Evolutionary conservation across 768 basidiomycete species (phyloP).

Genomic region (Imleria badia): DNA sequence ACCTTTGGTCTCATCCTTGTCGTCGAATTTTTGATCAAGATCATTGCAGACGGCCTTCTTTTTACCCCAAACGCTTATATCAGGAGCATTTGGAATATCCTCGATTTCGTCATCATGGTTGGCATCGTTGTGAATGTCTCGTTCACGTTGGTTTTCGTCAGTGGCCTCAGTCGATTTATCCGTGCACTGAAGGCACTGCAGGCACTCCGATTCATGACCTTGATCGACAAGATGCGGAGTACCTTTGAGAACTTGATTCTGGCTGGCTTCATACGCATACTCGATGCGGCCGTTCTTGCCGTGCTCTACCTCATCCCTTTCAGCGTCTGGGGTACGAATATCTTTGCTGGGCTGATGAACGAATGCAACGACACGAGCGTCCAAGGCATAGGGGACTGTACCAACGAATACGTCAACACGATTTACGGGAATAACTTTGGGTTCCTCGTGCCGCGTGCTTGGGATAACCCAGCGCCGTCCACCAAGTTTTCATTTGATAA

Average conservation of each 20-base stretch:
- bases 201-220: conserved; percentile 84
- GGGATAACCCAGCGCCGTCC: conserved; percentile 83
- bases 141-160: conserved; percentile 69
- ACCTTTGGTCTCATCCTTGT: conserved; percentile 70
- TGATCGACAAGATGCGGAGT: conserved; percentile 80
- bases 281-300: conserved; percentile 88
- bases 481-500: conserved; percentile 88
- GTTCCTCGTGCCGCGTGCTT: conserved; percentile 81
- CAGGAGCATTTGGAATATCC: conserved; percentile 85
- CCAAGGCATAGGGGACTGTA: conserved; percentile 63
- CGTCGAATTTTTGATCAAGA: conserved; percentile 84
- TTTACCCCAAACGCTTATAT: conserved; percentile 92
- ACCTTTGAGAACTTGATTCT: conserved; percentile 88
- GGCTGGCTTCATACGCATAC: conserved; percentile 76
- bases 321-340: conserved; percentile 91
- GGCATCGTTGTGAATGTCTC: conserved; percentile 75
- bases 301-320: conserved; percentile 91
- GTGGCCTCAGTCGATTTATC: conserved; percentile 78
- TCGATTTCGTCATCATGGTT: conserved; percentile 83
- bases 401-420: conserved; percentile 68
- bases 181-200: conserved; percentile 85
- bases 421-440: conserved; percentile 60
- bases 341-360: conserved; percentile 87
- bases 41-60: conserved; percentile 88
- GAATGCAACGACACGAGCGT: conserved; percentile 69